A percentile compares a stretch with the other conserved stretches of the same genome.
Conservation (phyloP, 495 filamentous ascomycete species). For the Aspergillus indologenus region DNA sequence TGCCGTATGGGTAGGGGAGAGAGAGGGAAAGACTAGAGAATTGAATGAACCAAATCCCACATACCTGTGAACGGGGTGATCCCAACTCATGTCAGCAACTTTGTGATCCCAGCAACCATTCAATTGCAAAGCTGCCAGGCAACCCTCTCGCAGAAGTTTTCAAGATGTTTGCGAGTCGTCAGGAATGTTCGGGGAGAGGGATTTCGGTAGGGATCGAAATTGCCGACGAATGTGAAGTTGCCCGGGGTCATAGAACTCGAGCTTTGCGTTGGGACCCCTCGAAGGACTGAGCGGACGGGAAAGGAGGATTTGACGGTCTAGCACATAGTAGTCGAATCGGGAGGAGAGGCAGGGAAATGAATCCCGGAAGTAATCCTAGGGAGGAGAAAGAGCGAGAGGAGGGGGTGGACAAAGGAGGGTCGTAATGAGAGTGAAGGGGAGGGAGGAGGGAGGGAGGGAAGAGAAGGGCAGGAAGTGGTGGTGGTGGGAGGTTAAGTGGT, state of each 20-base stretch:
- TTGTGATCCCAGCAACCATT: slow-evolving; percentile 42
- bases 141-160: slow-evolving; percentile 28
- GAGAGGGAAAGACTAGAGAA: no score
- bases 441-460: slow-evolving; percentile 8
- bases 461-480: slow-evolving; percentile 7
- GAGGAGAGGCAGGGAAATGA: neutral
- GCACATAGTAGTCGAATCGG: slow-evolving; percentile 13
- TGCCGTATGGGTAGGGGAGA: slow-evolving; percentile 7
- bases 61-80: slow-evolving; percentile 71
- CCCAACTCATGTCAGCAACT: slow-evolving; percentile 68
- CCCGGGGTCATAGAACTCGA: slow-evolving; percentile 35
- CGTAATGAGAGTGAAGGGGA: slow-evolving; percentile 7
- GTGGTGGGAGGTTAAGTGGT: no score
- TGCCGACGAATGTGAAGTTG: slow-evolving; percentile 26
- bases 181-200: slow-evolving; percentile 34
- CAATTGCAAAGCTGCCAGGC: slow-evolving; percentile 38
- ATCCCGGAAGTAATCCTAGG: neutral
- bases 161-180: slow-evolving; percentile 23
- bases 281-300: slow-evolving; percentile 1
- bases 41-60: slow-evolving; percentile 19
- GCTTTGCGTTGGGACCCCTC: slow-evolving; percentile 39
- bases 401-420: neutral
- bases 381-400: neutral
- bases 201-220: slow-evolving; percentile 23
- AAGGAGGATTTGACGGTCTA: slow-evolving; percentile 1